phyloP scores from a whole-genome alignment of 2,329 filamentous ascomycete genomes.

The Cercospora berteroae region DNA sequence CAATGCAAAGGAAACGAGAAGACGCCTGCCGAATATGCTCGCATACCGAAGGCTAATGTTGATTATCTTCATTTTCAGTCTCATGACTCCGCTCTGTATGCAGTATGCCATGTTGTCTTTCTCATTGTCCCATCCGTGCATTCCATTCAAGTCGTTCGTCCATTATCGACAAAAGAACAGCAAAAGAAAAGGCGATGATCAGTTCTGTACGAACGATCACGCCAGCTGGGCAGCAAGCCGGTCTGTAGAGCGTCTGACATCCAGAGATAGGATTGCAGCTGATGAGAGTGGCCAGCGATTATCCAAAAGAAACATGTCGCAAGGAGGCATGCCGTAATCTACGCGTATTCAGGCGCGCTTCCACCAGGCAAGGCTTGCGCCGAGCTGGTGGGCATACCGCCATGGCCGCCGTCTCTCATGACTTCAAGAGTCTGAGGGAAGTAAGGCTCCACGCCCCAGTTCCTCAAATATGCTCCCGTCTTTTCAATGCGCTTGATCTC shows the following conservation, averaged over 20 bases:
- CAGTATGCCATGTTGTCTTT: not conserved
- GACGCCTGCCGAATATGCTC: not conserved
- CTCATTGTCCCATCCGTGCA: not conserved
- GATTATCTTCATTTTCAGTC: not conserved
- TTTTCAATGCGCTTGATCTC: constrained; percentile 58
- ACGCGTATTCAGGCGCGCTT: constrained; percentile 13
- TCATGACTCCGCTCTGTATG: not conserved
- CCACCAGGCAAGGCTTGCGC: constrained; percentile 10
- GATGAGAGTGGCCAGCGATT: not conserved
- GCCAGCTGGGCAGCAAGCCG: not conserved
- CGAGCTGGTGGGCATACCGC: not conserved
- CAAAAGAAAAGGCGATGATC: not conserved
- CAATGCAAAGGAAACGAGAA: not conserved
- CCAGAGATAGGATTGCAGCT: not conserved
- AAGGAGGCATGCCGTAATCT: not conserved
- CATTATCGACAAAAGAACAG: not conserved
- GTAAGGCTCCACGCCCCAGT: constrained; percentile 54
- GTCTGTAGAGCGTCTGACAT: not conserved
- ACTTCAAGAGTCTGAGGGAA: constrained; percentile 53
- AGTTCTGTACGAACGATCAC: not conserved
- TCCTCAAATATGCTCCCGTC: constrained; percentile 52
- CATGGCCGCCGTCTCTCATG: constrained; percentile 42
- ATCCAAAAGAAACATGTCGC: not conserved
- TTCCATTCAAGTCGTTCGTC: not conserved
- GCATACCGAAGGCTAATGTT: not conserved